Evolutionary conservation across 805 yeast genomes (phyloP), one percentile per base, ranked within the genome.

Genomic region (Lipomyces anomalus): DNA sequence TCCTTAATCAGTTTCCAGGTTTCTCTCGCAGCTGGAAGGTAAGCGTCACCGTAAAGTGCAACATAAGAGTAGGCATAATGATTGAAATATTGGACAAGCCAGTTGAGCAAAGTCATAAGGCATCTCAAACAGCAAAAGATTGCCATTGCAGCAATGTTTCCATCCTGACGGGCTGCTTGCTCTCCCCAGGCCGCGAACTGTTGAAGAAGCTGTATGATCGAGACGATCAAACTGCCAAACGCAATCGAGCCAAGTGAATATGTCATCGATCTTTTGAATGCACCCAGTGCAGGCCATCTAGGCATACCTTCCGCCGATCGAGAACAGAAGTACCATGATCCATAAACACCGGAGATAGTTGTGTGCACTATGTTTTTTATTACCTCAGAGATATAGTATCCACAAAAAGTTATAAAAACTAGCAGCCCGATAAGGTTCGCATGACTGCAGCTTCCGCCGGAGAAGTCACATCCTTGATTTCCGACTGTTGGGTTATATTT

Each of bases 221-320:
- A 78, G 33, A 84, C 84, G 61, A 83, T 73, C 58, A 83, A 64
- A 1, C 87, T 82, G 0, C 96, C 95, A 60, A 85, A 83, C 61
- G 95, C 83, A 44, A 89, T 82, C 2, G 95, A 84, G 1, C 97
- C 97, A 59, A 88, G 82, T 6, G 95, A 85, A 61, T 80, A 83
- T 3, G 95, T 83, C 64, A 85, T 64, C 1, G 95, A 86, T 55
- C 95, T 74, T 57, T 71, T 77, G 54, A 88, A 78, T 2, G 95
- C 81, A 2, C 92, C 88, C 50, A 80, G 67, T 0, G 94, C 92
- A 2, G 95, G 90, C 69, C 75, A 73, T 57, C 61, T 72, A 26
- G 95, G 95, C 68, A 77, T 81, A 2, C 88, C 88, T 61, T 82
- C 82, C 61, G 81, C 87, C 9, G 87, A 76, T 44, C 72, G 71